Evolutionary conservation across 2,329 filamentous ascomycete species (phyloP).

Genomic region (Trichoderma semiorbis): DNA sequence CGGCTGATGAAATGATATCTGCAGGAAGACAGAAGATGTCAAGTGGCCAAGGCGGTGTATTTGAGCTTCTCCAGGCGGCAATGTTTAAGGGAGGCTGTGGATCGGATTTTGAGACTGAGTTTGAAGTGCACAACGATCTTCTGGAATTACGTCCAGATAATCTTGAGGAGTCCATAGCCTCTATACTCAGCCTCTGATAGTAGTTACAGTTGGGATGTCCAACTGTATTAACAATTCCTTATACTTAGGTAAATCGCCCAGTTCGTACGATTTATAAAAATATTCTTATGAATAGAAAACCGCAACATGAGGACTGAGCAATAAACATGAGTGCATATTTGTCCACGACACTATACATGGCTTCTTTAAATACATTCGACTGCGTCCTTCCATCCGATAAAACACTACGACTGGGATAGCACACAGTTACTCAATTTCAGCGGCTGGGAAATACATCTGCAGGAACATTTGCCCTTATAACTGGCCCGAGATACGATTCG

Average conservation of each 20-base stretch:
- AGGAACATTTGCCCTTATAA: neutral
- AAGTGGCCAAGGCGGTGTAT: neutral
- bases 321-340: too few species aligned
- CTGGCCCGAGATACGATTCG: neutral
- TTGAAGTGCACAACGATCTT: neutral
- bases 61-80: neutral
- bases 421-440: too few species aligned
- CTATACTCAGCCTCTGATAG: neutral
- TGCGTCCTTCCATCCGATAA: too few species aligned
- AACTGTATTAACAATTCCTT: neutral
- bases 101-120: neutral
- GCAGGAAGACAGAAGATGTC: neutral
- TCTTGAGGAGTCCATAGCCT: neutral
- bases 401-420: too few species aligned
- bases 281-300: too few species aligned
- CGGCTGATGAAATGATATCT: neutral
- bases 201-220: neutral
- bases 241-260: too few species aligned
- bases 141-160: neutral
- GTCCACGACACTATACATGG: too few species aligned
- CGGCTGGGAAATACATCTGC: neutral
- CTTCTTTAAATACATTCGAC: too few species aligned
- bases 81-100: neutral
- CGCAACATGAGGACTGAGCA: too few species aligned
- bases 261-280: too few species aligned